A percentile compares a stretch with the other conserved stretches of the same genome.
phyloP scores from a whole-genome alignment of 2,329 filamentous ascomycete species.

The Pseudocercospora vitis region DNA sequence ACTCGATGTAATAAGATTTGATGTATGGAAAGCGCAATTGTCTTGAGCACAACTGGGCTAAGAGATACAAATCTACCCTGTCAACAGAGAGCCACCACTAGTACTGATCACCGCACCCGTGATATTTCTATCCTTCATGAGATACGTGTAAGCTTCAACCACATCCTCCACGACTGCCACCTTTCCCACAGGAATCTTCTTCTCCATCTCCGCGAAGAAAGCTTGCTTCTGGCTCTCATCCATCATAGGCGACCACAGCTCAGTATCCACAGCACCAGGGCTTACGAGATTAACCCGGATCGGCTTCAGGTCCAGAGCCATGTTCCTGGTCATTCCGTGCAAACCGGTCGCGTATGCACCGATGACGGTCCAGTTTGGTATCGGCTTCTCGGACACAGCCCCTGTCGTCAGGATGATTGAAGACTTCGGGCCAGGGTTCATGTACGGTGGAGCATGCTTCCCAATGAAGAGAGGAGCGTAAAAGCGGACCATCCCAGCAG shows the following conservation, averaged over 20 bases:
- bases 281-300: constrained; percentile 63
- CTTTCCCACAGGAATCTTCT: constrained; percentile 38
- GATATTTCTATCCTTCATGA: constrained; percentile 50
- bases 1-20: too few species aligned
- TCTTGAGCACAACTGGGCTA: too few species aligned
- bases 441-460: constrained; percentile 50
- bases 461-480: constrained; percentile 54
- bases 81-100: constrained; percentile 31
- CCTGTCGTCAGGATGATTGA: constrained; percentile 61
- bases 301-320: constrained; percentile 64
- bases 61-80: background rate
- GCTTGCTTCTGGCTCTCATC: constrained; percentile 33
- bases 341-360: constrained; percentile 52
- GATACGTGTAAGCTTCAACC: constrained; percentile 50
- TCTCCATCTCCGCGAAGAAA: constrained; percentile 30
- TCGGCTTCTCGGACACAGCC: constrained; percentile 52
- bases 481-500: constrained; percentile 53
- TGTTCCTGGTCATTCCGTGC: constrained; percentile 53
- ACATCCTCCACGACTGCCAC: constrained; percentile 46
- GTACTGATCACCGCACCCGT: constrained; percentile 48
- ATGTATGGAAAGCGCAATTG: too few species aligned
- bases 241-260: constrained; percentile 41
- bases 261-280: constrained; percentile 54
- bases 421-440: constrained; percentile 44
- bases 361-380: constrained; percentile 53